These are phyloP conservation scores for Pseudogymnoascus sp. DNA, from an alignment of 2,329 filamentous ascomycete genomes.

Conservation along the genomic window DNA sequence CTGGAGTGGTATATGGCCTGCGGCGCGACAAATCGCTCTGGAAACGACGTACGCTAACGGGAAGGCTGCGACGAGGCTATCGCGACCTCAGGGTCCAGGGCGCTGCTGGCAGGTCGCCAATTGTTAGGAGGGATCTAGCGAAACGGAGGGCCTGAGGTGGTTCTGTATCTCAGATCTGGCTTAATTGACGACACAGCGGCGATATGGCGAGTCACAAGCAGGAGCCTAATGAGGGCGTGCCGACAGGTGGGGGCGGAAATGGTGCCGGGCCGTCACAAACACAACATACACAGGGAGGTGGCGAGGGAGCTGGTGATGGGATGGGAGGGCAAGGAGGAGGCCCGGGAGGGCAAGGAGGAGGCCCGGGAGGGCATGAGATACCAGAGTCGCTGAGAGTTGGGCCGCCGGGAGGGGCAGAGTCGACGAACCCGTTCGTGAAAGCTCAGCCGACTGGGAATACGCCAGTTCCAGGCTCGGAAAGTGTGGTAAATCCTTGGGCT, in stretches of 20 bases:
- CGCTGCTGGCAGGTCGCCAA: background rate
- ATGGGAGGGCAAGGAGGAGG: background rate
- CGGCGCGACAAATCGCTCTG: background rate
- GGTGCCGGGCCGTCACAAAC: background rate
- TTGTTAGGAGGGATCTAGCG: background rate
- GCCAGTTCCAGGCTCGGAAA: conserved; percentile 12
- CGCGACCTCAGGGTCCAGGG: background rate
- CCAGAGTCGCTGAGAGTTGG: conserved; percentile 24
- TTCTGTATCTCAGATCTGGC: background rate
- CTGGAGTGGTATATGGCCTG: background rate
- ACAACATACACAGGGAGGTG: background rate
- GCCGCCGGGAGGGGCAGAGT: conserved; percentile 13
- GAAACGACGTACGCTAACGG: background rate
- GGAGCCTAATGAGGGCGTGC: background rate
- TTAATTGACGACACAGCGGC: background rate
- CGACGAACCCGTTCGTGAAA: conserved; percentile 26
- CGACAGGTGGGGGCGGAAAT: background rate
- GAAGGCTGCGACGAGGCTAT: background rate
- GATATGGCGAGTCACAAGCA: background rate
- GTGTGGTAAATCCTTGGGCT: conserved; percentile 24
- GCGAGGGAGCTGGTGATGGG: background rate
- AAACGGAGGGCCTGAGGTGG: background rate
- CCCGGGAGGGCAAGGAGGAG: background rate
- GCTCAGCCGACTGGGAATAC: conserved; percentile 12
- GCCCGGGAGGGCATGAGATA: conserved; percentile 10